These are phyloP conservation scores for Thraustotheca clavata DNA, from an alignment of 352 stramenopile species.

Conservation along the genomic window DNA sequence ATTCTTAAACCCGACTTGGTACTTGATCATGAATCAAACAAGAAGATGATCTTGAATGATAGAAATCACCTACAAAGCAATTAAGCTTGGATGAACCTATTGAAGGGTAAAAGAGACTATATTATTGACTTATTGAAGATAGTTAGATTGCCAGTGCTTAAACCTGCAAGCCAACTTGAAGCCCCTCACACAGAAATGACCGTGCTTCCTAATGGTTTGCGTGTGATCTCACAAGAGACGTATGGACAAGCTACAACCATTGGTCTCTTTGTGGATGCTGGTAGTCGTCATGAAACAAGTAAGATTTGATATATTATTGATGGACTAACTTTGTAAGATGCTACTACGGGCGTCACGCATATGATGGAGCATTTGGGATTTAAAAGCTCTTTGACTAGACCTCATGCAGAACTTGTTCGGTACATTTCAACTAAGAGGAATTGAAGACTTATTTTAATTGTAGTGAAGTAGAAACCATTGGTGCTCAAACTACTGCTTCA, in stretches of 20 bases:
- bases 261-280: constrained; percentile 90
- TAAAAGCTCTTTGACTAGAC: constrained; percentile 84
- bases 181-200: constrained; percentile 88
- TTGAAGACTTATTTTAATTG: neutral
- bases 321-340: constrained; percentile 26
- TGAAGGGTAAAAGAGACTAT: neutral
- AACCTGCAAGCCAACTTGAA: constrained; percentile 71
- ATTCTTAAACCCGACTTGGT: constrained; percentile 22
- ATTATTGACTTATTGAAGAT: neutral
- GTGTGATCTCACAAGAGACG: constrained; percentile 95
- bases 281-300: constrained; percentile 77
- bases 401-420: constrained; percentile 78
- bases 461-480: constrained; percentile 88
- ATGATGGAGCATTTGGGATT: constrained; percentile 94
- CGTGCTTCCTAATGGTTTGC: constrained; percentile 89
- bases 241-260: constrained; percentile 93
- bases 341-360: constrained; percentile 85
- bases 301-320: neutral
- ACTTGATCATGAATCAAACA: neutral
- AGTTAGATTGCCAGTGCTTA: constrained; percentile 60
- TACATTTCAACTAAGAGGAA: neutral
- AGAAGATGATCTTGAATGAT: neutral
- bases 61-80: constrained; percentile 7
- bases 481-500: constrained; percentile 86
- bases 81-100: constrained; percentile 19